These are phyloP conservation scores for Penicillium odoratum DNA, from an alignment of 495 filamentous ascomycete genomes.

Conservation along the genomic window DNA sequence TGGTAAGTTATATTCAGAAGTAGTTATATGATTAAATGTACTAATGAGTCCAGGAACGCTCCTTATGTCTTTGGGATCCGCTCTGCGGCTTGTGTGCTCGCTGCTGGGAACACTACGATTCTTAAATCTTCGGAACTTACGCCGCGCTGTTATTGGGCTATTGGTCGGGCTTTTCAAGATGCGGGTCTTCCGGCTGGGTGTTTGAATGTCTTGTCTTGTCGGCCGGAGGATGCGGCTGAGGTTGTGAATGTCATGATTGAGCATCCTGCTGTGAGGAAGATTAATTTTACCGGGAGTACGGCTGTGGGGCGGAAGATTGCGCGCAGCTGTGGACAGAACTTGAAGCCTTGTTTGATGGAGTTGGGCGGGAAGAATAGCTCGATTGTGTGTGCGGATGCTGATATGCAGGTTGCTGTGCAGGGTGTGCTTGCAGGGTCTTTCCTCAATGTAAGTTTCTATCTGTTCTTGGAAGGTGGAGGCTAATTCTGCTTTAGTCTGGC, in stretches of 20 bases:
- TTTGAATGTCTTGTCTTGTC: slow-evolving; percentile 54
- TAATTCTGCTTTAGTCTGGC: slow-evolving; percentile 52
- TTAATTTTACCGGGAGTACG: slow-evolving; percentile 63
- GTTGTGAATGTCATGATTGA: slow-evolving; percentile 58
- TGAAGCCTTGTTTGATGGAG: slow-evolving; percentile 64
- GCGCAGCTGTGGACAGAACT: slow-evolving; percentile 47
- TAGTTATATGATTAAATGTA: not conserved
- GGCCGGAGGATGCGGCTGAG: slow-evolving; percentile 51
- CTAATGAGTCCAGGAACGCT: slow-evolving; percentile 49
- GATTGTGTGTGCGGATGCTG: slow-evolving; percentile 58
- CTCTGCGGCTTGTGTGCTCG: slow-evolving; percentile 70
- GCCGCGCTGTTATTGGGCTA: slow-evolving; percentile 70
- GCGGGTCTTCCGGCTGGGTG: slow-evolving; percentile 66
- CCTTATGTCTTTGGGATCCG: slow-evolving; percentile 68
- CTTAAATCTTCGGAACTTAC: slow-evolving; percentile 75
- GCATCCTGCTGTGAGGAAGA: slow-evolving; percentile 56
- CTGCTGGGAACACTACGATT: slow-evolving; percentile 76
- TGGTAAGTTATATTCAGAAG: slow-evolving; percentile 53
- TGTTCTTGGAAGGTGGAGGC: not conserved
- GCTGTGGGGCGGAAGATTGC: slow-evolving; percentile 58
- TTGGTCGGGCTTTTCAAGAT: slow-evolving; percentile 65
- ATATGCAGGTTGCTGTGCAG: slow-evolving; percentile 52
- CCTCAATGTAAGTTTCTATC: slow-evolving; percentile 38
- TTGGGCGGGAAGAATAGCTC: slow-evolving; percentile 61
- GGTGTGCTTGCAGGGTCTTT: slow-evolving; percentile 52